phyloP scores from a whole-genome alignment of 306 rosid species.

The Mucuna pruriens region DNA sequence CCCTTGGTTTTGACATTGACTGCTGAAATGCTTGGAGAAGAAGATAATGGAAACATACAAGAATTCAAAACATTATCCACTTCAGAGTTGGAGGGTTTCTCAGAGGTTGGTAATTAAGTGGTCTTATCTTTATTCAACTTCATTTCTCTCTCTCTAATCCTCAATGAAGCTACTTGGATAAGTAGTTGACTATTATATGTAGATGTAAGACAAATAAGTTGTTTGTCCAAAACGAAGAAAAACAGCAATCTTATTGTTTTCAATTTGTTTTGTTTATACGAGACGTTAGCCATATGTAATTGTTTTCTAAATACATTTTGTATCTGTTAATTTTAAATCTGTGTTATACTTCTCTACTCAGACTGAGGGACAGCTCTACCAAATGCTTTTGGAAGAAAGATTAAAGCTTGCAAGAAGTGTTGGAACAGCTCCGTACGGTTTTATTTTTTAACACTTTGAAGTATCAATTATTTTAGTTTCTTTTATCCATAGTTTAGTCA shows the following conservation, averaged over 20 bases:
- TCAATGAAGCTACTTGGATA: slow-evolving; percentile 12
- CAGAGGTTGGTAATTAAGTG: slow-evolving; percentile 66
- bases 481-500: slow-evolving; percentile 20
- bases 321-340: slow-evolving; percentile 19
- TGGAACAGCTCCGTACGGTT: slow-evolving; percentile 89
- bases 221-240: background rate
- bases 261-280: slow-evolving; percentile 21
- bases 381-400: slow-evolving; percentile 86
- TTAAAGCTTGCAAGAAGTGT: slow-evolving; percentile 72
- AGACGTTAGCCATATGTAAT: slow-evolving; percentile 24
- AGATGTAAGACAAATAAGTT: slow-evolving; percentile 2
- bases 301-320: slow-evolving; percentile 27
- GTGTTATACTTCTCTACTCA: slow-evolving; percentile 41
- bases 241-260: slow-evolving; percentile 8
- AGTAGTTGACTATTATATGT: slow-evolving; percentile 3
- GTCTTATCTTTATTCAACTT: slow-evolving; percentile 26
- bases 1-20: slow-evolving; percentile 71
- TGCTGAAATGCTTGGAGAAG: slow-evolving; percentile 73
- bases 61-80: slow-evolving; percentile 56
- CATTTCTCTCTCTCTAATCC: slow-evolving; percentile 17
- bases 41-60: slow-evolving; percentile 47
- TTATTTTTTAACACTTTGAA: slow-evolving; percentile 26
- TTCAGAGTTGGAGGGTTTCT: slow-evolving; percentile 61
- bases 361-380: slow-evolving; percentile 72
- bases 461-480: slow-evolving; percentile 7